These are phyloP conservation scores for Umbelopsis sp. DNA, from an alignment of 192 early-diverging fungal species.

Conservation along the genomic window DNA sequence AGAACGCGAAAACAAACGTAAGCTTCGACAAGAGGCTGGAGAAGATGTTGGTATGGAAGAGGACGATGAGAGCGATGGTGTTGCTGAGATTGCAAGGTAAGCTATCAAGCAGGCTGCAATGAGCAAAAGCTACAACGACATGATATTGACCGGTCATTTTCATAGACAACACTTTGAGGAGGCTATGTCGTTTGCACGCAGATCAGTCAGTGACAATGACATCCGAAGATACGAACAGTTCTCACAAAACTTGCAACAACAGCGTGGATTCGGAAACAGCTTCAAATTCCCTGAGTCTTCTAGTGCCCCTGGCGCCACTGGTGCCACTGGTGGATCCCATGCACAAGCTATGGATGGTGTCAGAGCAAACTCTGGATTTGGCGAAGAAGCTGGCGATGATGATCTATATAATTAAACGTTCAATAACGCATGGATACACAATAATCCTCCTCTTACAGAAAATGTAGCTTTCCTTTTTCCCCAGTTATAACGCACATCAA, in stretches of 20 bases:
- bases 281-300: conserved; percentile 93
- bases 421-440: background rate
- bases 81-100: conserved; percentile 84
- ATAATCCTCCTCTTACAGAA: background rate
- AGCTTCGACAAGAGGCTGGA: conserved; percentile 65
- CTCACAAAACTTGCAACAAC: conserved; percentile 96
- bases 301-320: conserved; percentile 18
- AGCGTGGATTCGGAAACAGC: conserved; percentile 83
- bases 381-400: conserved; percentile 71
- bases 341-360: conserved; percentile 33
- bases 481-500: background rate
- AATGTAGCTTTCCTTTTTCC: background rate
- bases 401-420: conserved; percentile 76
- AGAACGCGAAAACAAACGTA: conserved; percentile 66
- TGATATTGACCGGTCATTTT: background rate
- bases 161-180: conserved; percentile 93
- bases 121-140: background rate
- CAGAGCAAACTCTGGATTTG: conserved; percentile 54
- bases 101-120: background rate
- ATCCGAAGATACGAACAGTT: conserved; percentile 99
- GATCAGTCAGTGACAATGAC: conserved; percentile 94
- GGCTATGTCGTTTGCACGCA: conserved; percentile 96
- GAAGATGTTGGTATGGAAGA: conserved; percentile 78
- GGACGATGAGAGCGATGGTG: conserved; percentile 77
- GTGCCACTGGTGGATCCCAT: background rate